Evolutionary conservation across 2,329 filamentous ascomycete genomes (phyloP).

Genomic region (Penicillium brasilianum): DNA sequence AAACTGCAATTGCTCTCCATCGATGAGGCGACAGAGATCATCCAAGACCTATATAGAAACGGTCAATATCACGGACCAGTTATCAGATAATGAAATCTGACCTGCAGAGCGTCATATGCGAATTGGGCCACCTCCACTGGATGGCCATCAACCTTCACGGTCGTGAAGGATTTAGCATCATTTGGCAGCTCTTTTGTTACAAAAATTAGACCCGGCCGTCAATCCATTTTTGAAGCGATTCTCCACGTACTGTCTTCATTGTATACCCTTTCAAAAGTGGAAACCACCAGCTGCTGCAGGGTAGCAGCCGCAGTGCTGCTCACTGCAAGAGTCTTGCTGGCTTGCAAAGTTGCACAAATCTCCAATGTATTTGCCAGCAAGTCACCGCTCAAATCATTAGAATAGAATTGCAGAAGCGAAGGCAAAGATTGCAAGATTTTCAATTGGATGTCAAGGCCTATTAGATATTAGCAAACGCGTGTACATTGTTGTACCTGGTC

Average conservation of each 20-base stretch:
- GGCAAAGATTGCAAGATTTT: conserved; percentile 94
- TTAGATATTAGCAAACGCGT: conserved; percentile 27
- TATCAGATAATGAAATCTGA: neutral
- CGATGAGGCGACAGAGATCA: conserved; percentile 85
- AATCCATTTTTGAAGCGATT: neutral
- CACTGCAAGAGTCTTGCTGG: conserved; percentile 89
- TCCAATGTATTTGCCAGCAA: conserved; percentile 82
- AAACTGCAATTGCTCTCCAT: conserved; percentile 82
- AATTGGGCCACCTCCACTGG: conserved; percentile 71
- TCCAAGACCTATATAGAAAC: conserved; percentile 69
- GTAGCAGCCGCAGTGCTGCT: conserved; percentile 97
- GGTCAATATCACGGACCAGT: neutral
- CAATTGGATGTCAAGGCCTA: conserved; percentile 83
- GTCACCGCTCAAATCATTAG: conserved; percentile 77
- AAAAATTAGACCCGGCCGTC: neutral
- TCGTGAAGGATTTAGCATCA: conserved; percentile 62
- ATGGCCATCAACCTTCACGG: conserved; percentile 70
- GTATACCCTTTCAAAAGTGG: conserved; percentile 89
- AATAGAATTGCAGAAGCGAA: conserved; percentile 87
- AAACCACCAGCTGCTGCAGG: conserved; percentile 88
- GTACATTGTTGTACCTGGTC: neutral
- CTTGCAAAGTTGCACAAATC: conserved; percentile 89
- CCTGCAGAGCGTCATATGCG: conserved; percentile 76
- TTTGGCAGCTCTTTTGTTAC: conserved; percentile 41
- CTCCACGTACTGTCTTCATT: conserved; percentile 72